Evolutionary conservation across 306 rosid species (phyloP), one percentile per base, ranked within the genome.

Genomic region (Betula pendula): DNA sequence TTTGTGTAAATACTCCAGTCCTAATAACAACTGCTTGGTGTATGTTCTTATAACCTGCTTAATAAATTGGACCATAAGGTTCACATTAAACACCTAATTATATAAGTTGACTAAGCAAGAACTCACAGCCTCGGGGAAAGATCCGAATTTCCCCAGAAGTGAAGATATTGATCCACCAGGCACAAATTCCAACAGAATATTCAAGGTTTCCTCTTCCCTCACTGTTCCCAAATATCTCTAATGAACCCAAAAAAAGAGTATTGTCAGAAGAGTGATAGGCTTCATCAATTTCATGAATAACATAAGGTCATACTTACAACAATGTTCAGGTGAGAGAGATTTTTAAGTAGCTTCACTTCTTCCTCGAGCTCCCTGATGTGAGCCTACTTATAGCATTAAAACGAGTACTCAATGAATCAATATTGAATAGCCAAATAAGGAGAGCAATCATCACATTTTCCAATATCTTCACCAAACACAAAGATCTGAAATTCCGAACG

Each of bases 161-260:
- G 99, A 96, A 68, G 99, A 91, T 82, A 96, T 96, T 50, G 99
- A 96, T 81, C 99, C 99, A 81, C 99, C 99, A 55, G 99, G 93
- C 49, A 96, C 99, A 93, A 96, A 96, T 77, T 96, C 99, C 80
- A 96, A 71, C 72, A 96, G 85, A 86, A 96, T 96, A 86, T 96
- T 96, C 75, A 96, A 70, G 48, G 92, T 86, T 52, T 90, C 97
- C 70, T 91, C 99, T 87, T 96, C 99, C 82, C 97, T 89, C 68
- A 88, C 97, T 1, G 98, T 96, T 72, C 98, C 99, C 85, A 96
- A 87, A 84, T 96, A 96, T 87, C 99, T 89, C 99, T 96, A 67
- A 70, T 68, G 75, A 59, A 79, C 80, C 52, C 83, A 83, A 81
- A 77, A 47, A 72, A 65, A 25, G 16, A 53, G 76, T 25, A 77